These are phyloP conservation scores for Capsicum baccatum DNA, from an alignment of 257 asterid species.

Conservation along the genomic window DNA sequence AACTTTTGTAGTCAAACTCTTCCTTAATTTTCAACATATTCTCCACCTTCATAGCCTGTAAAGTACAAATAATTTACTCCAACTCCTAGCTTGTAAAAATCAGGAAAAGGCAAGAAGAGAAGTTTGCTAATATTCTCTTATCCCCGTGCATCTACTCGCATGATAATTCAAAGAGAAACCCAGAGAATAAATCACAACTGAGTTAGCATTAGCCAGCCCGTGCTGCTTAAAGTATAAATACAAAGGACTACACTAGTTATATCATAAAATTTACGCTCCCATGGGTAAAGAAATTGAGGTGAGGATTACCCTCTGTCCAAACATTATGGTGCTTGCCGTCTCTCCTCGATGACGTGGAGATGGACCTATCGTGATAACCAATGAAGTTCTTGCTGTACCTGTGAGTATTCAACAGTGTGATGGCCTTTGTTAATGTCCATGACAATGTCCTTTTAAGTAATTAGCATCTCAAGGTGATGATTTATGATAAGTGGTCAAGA, in stretches of 20 bases:
- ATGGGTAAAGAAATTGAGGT: conserved; percentile 22
- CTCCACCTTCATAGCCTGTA: conserved; percentile 95
- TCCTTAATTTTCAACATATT: conserved; percentile 83
- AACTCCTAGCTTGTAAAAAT: background rate
- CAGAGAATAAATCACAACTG: conserved; percentile 7
- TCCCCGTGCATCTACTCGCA: conserved; percentile 12
- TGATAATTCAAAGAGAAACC: conserved; percentile 21
- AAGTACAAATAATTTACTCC: conserved; percentile 7
- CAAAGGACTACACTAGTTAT: background rate
- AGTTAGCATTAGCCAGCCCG: background rate
- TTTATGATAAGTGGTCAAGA: background rate
- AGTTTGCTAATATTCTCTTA: background rate
- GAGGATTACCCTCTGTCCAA: conserved; percentile 80
- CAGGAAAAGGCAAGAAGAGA: conserved; percentile 1
- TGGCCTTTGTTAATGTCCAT: conserved; percentile 4
- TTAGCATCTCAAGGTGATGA: conserved; percentile 5
- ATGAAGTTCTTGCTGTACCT: conserved; percentile 94
- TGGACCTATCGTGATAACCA: conserved; percentile 81
- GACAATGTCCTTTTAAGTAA: background rate
- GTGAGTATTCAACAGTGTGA: conserved; percentile 36
- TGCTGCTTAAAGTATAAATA: conserved; percentile 1
- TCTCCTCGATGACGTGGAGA: conserved; percentile 92
- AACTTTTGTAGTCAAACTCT: conserved; percentile 87
- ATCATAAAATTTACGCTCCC: background rate
- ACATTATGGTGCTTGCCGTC: conserved; percentile 84